Conservation (phyloP, 306 rosid species). For the Vigna hirtella region DNA sequence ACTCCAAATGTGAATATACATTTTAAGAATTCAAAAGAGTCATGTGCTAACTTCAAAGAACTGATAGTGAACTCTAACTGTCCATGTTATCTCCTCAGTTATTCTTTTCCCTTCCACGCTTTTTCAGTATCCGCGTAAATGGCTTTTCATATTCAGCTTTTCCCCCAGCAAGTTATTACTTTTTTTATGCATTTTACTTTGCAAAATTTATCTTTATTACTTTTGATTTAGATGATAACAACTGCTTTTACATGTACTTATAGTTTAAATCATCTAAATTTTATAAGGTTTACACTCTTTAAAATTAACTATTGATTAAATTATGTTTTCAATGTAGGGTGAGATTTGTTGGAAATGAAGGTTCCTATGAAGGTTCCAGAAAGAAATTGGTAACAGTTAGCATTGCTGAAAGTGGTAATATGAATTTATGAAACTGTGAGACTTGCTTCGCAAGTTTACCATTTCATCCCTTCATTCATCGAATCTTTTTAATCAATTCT, state of each 20-base stretch:
- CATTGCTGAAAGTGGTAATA: not conserved
- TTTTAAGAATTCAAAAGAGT: not conserved
- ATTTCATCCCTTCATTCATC: not conserved
- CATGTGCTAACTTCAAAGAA: too few relatives aligned
- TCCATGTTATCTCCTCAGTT: too few relatives aligned
- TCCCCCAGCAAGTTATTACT: too few relatives aligned
- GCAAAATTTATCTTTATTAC: too few relatives aligned
- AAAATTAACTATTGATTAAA: too few relatives aligned
- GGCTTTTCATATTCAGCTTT: not conserved
- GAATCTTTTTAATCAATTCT: constrained; percentile 19
- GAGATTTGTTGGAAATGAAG: not conserved
- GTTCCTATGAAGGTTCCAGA: not conserved
- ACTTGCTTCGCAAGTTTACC: constrained; percentile 39
- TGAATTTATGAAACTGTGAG: not conserved
- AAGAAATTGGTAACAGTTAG: not conserved
- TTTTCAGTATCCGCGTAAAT: not conserved
- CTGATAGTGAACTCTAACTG: not conserved
- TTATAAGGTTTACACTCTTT: too few relatives aligned
- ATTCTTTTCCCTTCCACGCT: too few relatives aligned
- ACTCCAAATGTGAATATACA: not conserved
- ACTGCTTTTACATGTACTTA: too few relatives aligned
- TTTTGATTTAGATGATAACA: too few relatives aligned
- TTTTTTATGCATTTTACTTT: too few relatives aligned
- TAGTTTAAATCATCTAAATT: too few relatives aligned
- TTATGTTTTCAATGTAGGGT: not conserved